These are phyloP conservation scores for Candida multigemmis DNA, from an alignment of 805 yeast species.

Conservation along the genomic window DNA sequence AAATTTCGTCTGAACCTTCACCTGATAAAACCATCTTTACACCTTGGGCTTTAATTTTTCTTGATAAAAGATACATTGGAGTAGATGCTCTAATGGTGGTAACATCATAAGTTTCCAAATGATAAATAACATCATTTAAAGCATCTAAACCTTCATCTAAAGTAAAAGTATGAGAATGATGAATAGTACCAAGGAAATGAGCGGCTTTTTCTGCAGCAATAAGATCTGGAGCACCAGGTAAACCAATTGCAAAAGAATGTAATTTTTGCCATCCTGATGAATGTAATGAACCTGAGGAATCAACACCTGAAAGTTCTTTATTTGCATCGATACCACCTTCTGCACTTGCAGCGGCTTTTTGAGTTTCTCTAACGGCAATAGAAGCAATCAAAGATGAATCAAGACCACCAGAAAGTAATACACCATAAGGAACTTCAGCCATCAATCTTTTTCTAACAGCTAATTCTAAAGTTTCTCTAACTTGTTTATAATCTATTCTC, in stretches of 20 bases:
- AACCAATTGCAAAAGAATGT: constrained; percentile 95
- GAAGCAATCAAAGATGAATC: constrained; percentile 95
- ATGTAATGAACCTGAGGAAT: constrained; percentile 76
- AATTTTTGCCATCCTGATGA: constrained; percentile 66
- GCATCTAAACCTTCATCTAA: constrained; percentile 96
- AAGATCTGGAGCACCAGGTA: constrained; percentile 97
- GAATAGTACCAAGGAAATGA: constrained; percentile 89
- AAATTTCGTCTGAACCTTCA: constrained; percentile 98
- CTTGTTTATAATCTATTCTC: constrained; percentile 60
- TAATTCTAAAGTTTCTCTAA: constrained; percentile 79
- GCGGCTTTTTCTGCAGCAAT: constrained; percentile 96
- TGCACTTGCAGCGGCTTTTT: constrained; percentile 45
- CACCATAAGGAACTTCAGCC: constrained; percentile 99
- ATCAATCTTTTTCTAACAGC: constrained; percentile 98
- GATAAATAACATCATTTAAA: constrained; percentile 86
- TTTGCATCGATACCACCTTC: constrained; percentile 50
- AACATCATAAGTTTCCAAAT: constrained; percentile 95
- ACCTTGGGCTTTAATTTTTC: constrained; percentile 99
- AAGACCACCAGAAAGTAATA: constrained; percentile 91
- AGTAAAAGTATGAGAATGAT: constrained; percentile 97
- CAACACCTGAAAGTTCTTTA: constrained; percentile 84
- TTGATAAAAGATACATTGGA: constrained; percentile 92
- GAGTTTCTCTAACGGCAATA: constrained; percentile 94
- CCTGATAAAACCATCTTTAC: constrained; percentile 99
- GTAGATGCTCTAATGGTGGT: constrained; percentile 99